Evolutionary conservation across 176 grass and related monocot species (phyloP), one percentile per base, ranked within the genome.

Genomic region (Cocos nucifera): DNA sequence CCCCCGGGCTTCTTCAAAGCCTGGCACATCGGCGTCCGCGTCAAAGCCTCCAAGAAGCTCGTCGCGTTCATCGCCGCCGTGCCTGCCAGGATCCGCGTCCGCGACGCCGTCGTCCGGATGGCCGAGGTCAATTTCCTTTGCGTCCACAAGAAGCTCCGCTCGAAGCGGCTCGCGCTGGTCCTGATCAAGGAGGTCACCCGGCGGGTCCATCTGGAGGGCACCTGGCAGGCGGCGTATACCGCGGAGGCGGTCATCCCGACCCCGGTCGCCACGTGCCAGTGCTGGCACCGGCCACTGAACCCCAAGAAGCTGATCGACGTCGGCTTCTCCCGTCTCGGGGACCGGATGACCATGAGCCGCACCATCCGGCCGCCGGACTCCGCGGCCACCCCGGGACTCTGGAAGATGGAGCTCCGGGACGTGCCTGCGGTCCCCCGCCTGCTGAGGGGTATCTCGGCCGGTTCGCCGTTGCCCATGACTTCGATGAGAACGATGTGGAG

Each of bases 111-210:
- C 35, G 94, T 93, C 53, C 74, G 85, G 66, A 98, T 98, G 94
- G 94, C 94, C 4, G 94, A 98, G 84, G 85, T 98, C 73, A 98
- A 93, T 70, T 98, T 98, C 74, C 85, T 98, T 53, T 98, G 94
- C 53, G 94, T 98, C 56, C 94, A 98, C 85, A 98, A 98, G 88
- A 98, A 98, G 72, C 87, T 98, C 66, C 88, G 88, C 50, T 98
- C 94, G 20, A 98, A 98, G 82, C 94, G 94, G 58, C 94, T 98
- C 53, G 94, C 94, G 0, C 94, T 88, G 0, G 94, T 98, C 30
- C 86, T 98, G 70, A 98, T 98, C 70, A 89, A 89, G 17, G 94
- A 98, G 77, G 94, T 98, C 71, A 98, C 94, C 19, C 75, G 88
- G 2, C 84, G 88, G 17, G 94, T 98, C 10, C 94, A 98, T 69